Percentiles rank a stretch among this genome's conserved stretches.
phyloP scores from a whole-genome alignment of 2,329 filamentous ascomycete genomes.

The Pochonia chlamydosporia region DNA sequence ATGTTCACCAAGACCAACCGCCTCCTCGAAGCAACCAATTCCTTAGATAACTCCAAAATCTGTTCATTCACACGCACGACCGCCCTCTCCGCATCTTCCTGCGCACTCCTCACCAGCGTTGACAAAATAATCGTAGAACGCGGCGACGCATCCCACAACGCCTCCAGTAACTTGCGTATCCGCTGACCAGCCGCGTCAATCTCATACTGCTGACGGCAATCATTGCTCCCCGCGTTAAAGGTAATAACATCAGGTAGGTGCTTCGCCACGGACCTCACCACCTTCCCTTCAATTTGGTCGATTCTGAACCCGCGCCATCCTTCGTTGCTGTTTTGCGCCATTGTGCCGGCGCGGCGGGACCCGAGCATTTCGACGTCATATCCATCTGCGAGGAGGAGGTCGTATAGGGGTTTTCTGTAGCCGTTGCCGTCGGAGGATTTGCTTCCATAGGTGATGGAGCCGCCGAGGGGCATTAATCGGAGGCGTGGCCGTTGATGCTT shows the following conservation, averaged over 20 bases:
- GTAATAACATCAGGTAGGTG: conserved; percentile 30
- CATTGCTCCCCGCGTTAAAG: conserved; percentile 34
- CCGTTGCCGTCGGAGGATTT: conserved; percentile 27
- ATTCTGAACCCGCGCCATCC: conserved; percentile 30
- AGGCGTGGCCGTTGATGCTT: no score
- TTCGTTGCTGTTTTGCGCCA: conserved; percentile 30
- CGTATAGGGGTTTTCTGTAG: conserved; percentile 28
- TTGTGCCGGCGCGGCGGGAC: conserved; percentile 25
- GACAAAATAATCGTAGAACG: conserved; percentile 21
- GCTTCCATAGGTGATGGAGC: conserved; percentile 30
- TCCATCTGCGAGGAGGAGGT: conserved; percentile 23
- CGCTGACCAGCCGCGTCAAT: conserved; percentile 21
- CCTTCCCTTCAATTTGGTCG: conserved; percentile 25
- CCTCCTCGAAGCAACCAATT: conserved; percentile 16
- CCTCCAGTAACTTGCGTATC: conserved; percentile 21
- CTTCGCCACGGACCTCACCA: conserved; percentile 17
- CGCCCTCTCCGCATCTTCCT: conserved; percentile 17
- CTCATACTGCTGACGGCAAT: conserved; percentile 26
- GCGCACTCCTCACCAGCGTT: conserved; percentile 23
- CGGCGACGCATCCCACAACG: conserved; percentile 22
- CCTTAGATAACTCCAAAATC: conserved; percentile 16
- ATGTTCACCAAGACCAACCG: conserved; percentile 32
- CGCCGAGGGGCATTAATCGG: conserved; percentile 28
- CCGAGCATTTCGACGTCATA: conserved; percentile 32
- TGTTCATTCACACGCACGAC: conserved; percentile 22